These are phyloP conservation scores for Crithidia mellificae DNA, from an alignment of 208 protist species.

Conservation along the genomic window DNA sequence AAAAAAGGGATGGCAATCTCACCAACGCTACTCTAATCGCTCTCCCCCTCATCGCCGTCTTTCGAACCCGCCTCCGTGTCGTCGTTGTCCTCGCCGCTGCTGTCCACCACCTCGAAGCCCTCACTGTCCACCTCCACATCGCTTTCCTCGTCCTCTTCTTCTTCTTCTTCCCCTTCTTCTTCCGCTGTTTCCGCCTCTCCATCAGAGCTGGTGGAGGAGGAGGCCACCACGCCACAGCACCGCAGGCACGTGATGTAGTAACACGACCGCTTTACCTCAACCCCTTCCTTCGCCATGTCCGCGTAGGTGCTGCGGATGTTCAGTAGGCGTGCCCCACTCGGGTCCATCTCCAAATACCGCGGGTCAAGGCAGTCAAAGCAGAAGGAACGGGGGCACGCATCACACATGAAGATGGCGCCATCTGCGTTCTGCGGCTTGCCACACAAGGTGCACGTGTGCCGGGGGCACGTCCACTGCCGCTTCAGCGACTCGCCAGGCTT, in stretches of 20 bases:
- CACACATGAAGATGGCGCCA: constrained; percentile 87
- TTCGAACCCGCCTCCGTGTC: background rate
- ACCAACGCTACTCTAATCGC: too few species aligned
- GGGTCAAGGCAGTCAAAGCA: constrained; percentile 89
- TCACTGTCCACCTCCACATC: constrained; percentile 1
- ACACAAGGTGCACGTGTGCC: constrained; percentile 68
- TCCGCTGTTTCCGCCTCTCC: constrained; percentile 8
- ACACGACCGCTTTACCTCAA: constrained; percentile 53
- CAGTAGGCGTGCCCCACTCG: constrained; percentile 48
- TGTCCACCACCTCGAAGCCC: constrained; percentile 5
- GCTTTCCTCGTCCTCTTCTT: background rate
- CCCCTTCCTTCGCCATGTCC: constrained; percentile 71
- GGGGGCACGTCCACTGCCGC: constrained; percentile 73
- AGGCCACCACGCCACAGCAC: constrained; percentile 71
- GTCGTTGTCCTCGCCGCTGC: constrained; percentile 11
- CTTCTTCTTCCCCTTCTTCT: constrained; percentile 16
- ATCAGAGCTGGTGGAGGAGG: constrained; percentile 35
- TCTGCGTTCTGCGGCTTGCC: constrained; percentile 62
- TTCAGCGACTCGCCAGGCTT: constrained; percentile 37
- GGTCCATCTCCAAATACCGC: constrained; percentile 75
- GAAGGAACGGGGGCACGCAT: constrained; percentile 69
- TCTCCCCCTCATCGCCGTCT: too few species aligned
- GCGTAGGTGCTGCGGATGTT: constrained; percentile 69
- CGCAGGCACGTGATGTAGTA: constrained; percentile 87
- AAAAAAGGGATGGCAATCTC: too few species aligned